A percentile compares a stretch with the other conserved stretches of the same genome.
Conservation (phyloP, 768 basidiomycete genomes). For the Kwoniella europaea region DNA sequence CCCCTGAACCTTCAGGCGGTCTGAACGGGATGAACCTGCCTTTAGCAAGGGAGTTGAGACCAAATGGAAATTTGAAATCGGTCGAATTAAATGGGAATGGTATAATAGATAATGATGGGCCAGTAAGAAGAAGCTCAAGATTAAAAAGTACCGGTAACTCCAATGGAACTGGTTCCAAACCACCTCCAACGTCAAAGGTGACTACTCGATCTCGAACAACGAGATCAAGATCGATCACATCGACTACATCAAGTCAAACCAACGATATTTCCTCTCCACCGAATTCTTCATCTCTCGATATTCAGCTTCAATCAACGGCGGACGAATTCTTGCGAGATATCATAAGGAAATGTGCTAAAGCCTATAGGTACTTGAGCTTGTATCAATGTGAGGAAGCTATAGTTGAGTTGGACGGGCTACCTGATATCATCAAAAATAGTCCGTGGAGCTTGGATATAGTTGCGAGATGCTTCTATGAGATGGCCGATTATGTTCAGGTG, state of each 20-base stretch:
- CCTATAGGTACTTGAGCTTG: conserved; percentile 72
- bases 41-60: conserved; percentile 23
- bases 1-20: conserved; percentile 14
- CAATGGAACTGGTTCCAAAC: conserved; percentile 7
- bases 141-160: conserved; percentile 18
- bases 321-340: conserved; percentile 83
- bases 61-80: conserved; percentile 33
- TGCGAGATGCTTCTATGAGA: conserved; percentile 87
- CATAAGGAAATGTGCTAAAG: conserved; percentile 78
- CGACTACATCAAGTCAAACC: conserved; percentile 38
- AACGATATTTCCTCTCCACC: conserved; percentile 31
- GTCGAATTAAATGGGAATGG: conserved; percentile 37
- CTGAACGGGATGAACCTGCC: conserved; percentile 17
- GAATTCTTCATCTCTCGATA: conserved; percentile 20
- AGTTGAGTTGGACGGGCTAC: conserved; percentile 75
- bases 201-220: conserved; percentile 19
- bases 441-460: conserved; percentile 80
- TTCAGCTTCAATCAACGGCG: conserved; percentile 63
- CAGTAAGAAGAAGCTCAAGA: conserved; percentile 37
- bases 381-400: conserved; percentile 79
- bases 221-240: conserved; percentile 41
- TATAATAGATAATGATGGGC: conserved; percentile 25
- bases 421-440: conserved; percentile 72
- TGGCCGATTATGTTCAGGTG: conserved; percentile 84
- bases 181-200: conserved; percentile 13